Conservation (phyloP, 176 grass and related monocot species). For the Aegilops longissima region DNA sequence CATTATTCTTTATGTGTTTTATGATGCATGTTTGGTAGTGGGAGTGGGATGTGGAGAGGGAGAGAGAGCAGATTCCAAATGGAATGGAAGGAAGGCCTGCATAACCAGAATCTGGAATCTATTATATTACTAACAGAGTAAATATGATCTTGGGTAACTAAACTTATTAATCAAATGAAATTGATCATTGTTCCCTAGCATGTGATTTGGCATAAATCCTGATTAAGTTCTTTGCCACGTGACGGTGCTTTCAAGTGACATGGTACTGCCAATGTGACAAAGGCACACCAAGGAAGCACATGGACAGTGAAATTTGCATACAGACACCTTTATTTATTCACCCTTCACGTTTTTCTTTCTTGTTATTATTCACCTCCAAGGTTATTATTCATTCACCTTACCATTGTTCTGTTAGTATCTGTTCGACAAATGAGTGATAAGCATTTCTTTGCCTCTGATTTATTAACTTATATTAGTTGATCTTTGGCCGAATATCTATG, state of each 20-base stretch:
- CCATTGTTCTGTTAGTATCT: not conserved
- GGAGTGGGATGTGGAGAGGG: no score
- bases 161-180: not conserved
- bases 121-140: not conserved
- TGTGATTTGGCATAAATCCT: not conserved
- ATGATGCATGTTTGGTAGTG: no score
- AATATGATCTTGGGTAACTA: not conserved
- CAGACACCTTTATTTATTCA: not conserved
- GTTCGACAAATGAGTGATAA: not conserved
- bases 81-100: not conserved
- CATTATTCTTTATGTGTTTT: no score
- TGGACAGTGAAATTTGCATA: not conserved
- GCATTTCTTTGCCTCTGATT: not conserved
- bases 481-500: not conserved
- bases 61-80: no score
- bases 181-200: not conserved
- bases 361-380: not conserved
- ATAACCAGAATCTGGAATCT: not conserved
- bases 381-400: not conserved
- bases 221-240: not conserved
- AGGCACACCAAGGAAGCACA: not conserved
- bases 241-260: not conserved
- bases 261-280: not conserved
- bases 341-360: not conserved
- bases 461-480: not conserved